Base-by-base conservation (phyloP, 305 asterid species). In the Fraxinus baroniana region DNA sequence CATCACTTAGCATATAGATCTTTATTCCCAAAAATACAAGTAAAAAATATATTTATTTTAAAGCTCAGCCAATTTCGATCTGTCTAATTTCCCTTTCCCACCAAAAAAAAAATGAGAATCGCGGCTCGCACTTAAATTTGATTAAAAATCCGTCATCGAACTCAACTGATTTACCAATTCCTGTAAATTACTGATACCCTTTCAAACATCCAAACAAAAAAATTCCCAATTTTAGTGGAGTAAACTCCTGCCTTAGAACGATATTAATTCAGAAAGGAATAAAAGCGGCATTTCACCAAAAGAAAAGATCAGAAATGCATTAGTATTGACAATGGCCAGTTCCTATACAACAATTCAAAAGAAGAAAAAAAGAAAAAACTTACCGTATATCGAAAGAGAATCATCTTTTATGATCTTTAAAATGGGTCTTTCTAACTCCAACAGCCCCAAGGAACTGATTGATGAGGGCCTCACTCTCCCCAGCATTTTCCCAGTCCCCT, bases 351-450 rank as follows among this genome's bases (percentile, higher is more conserved):
- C n/a, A n/a, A n/a, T n/a, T n/a, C n/a, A n/a, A n/a, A n/a, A n/a
- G n/a, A n/a, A n/a, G n/a, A n/a, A n/a, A n/a, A n/a, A n/a, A 35
- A 35, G 3, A 2, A 17, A 7, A 12, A 28, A 5, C 28, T 37
- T 22, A 93, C 97, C 98, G 46, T 93, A 93, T 39, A 93, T 86
- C 74, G 98, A 94, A 87, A 94, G 92, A 49, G 91, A 87, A 17
- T 94, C 97, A 83, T 88, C 87, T 80, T 94, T 94, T 85, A 87
- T 87, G 80, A 94, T 75, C 85, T 93, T 94, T 78, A 91, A 81
- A 52, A 89, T 77, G 0, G 87, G 86, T 66, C 94, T 90, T 86
- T 94, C 93, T 87, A 89, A 57, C 88, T 93, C 97, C 82, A 94
- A 77, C 24, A 74, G 84, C 81, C 90, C 90, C 83, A 92, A 81